Percentiles rank a stretch among this genome's conserved stretches.
These are phyloP conservation scores for Trichoderma erinaceum DNA, from an alignment of 495 filamentous ascomycete species.

Conservation along the genomic window DNA sequence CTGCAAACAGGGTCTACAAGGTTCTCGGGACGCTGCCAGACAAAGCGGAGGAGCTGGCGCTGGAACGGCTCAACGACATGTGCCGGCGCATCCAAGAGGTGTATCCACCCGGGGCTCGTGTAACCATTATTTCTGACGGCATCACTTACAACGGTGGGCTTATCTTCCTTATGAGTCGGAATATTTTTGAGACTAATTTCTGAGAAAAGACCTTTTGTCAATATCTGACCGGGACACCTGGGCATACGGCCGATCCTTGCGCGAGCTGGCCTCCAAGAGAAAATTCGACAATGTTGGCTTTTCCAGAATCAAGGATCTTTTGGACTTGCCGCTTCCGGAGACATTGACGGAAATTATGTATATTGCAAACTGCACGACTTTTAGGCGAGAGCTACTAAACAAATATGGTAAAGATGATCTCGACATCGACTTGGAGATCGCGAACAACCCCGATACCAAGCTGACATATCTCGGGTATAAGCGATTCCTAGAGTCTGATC, in stretches of 20 bases:
- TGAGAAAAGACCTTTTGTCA: conserved; percentile 34
- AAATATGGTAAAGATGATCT: conserved; percentile 37
- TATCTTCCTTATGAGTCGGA: background rate
- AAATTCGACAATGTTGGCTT: conserved; percentile 38
- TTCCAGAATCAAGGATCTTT: conserved; percentile 43
- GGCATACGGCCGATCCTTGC: conserved; percentile 43
- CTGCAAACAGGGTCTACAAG: conserved; percentile 39
- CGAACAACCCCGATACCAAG: conserved; percentile 43
- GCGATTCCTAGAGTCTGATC: conserved; percentile 50
- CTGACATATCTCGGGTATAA: conserved; percentile 56
- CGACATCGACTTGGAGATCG: conserved; percentile 41
- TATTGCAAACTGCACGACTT: conserved; percentile 39
- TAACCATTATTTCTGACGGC: conserved; percentile 46
- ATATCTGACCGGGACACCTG: conserved; percentile 43
- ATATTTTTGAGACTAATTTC: background rate
- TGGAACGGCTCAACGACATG: conserved; percentile 35
- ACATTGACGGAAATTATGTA: conserved; percentile 40
- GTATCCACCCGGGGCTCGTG: conserved; percentile 36
- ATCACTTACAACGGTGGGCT: conserved; percentile 42
- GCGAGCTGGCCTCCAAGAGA: conserved; percentile 32
- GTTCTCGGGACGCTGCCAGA: conserved; percentile 45
- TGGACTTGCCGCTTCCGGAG: conserved; percentile 36
- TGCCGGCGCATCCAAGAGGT: conserved; percentile 36
- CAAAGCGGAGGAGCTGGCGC: conserved; percentile 43
- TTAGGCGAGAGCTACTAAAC: conserved; percentile 40